A percentile compares a stretch with the other conserved stretches of the same genome.
Conservation (phyloP, 176 grass and related monocot genomes). For the Chloris gayana region DNA sequence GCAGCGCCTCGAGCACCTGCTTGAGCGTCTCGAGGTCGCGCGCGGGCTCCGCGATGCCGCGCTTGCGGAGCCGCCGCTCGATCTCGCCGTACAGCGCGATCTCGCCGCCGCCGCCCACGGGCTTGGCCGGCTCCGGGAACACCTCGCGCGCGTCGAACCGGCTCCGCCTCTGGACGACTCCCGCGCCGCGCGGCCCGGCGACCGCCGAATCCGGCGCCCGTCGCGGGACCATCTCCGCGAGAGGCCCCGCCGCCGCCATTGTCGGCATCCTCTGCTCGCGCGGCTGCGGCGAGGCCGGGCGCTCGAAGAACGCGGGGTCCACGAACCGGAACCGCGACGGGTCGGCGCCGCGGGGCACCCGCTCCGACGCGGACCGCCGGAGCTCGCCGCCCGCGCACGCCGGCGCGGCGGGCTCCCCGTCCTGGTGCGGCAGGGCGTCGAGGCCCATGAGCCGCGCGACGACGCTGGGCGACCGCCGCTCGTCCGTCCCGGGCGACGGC, state of each 20-base stretch:
- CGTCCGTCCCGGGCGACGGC: conserved; percentile 21
- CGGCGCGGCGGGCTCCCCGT: not conserved
- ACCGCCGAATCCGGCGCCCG: not conserved
- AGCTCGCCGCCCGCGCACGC: conserved; percentile 32
- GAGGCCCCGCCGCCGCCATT: too few relatives aligned
- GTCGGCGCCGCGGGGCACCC: conserved; percentile 50
- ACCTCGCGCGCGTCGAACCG: conserved; percentile 75
- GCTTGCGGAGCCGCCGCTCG: conserved; percentile 82
- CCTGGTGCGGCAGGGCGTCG: conserved; percentile 53
- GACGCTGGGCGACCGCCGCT: conserved; percentile 80
- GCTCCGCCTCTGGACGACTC: conserved; percentile 60
- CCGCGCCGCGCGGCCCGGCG: not conserved
- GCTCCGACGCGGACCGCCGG: conserved; percentile 82
- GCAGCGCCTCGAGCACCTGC: conserved; percentile 86
- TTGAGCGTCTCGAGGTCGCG: conserved; percentile 87
- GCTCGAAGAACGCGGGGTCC: conserved; percentile 53
- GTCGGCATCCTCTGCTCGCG: too few relatives aligned
- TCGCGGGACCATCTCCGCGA: conserved; percentile 2
- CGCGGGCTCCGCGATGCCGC: conserved; percentile 78
- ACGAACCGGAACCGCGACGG: conserved; percentile 67
- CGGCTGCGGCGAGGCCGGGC: not conserved
- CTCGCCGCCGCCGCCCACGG: conserved; percentile 29
- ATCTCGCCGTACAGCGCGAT: conserved; percentile 90
- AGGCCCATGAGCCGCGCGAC: conserved; percentile 95
- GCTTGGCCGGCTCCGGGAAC: conserved; percentile 72